Conservation (phyloP, 768 basidiomycete genomes). For the Rhizopogon vinicolor region DNA sequence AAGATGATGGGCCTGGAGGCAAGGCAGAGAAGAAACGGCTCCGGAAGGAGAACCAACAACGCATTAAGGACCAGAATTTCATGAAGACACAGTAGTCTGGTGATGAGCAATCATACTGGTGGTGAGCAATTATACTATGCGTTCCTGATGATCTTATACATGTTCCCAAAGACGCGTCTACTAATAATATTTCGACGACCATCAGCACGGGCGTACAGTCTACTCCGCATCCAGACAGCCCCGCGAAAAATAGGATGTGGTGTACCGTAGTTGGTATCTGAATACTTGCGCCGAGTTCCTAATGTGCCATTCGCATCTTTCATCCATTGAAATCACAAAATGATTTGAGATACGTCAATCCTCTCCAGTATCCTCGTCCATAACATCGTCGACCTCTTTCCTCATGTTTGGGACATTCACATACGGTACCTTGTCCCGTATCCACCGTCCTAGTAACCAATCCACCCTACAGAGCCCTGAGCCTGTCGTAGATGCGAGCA, state of each 20-base stretch:
- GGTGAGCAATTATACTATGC: not conserved
- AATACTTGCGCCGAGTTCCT: not conserved
- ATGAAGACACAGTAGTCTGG: conserved; percentile 67
- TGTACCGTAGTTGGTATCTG: not conserved
- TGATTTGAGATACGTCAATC: conserved; percentile 8
- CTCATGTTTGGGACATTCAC: conserved; percentile 56
- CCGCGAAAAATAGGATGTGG: not conserved
- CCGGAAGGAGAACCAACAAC: conserved; percentile 58
- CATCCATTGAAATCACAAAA: not conserved
- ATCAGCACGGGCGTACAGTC: not conserved
- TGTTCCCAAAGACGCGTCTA: not conserved
- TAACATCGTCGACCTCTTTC: conserved; percentile 44
- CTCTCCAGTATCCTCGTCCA: conserved; percentile 32
- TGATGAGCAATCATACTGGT: not conserved
- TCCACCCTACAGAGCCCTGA: conserved; percentile 88
- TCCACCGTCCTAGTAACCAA: conserved; percentile 71
- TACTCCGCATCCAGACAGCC: not conserved
- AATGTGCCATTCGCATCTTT: not conserved
- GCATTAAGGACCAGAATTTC: conserved; percentile 80
- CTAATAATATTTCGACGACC: not conserved
- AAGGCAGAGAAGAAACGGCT: conserved; percentile 52
- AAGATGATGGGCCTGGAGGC: conserved; percentile 74
- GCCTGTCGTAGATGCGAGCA: conserved; percentile 78
- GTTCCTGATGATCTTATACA: no score
- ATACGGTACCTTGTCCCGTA: conserved; percentile 63